Percentiles rank a stretch among this genome's conserved stretches.
Evolutionary conservation across 345 rosid species (phyloP).

Genomic region (Eucalyptus globulus): DNA sequence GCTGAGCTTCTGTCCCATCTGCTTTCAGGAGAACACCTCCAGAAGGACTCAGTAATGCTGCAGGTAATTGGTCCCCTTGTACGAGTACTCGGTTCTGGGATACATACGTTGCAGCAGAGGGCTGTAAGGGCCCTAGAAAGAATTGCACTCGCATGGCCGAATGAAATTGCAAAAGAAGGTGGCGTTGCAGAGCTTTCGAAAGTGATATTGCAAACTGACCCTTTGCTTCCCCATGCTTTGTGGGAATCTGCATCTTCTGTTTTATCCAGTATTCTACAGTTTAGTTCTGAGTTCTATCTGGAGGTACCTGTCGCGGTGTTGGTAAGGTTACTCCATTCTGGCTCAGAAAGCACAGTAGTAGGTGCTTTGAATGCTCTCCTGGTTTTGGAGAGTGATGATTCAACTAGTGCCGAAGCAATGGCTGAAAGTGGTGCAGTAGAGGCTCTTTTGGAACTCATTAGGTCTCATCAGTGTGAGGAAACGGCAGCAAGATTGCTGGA

Average conservation of each 20-base stretch:
- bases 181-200: slow-evolving; percentile 89
- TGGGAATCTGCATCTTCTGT: slow-evolving; percentile 98
- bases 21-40: slow-evolving; percentile 79
- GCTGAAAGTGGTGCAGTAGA: slow-evolving; percentile 98
- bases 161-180: slow-evolving; percentile 94
- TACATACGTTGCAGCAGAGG: slow-evolving; percentile 91
- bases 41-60: slow-evolving; percentile 75
- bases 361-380: slow-evolving; percentile 95
- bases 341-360: slow-evolving; percentile 65
- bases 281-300: slow-evolving; percentile 89
- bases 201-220: slow-evolving; percentile 92
- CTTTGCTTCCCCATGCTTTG: slow-evolving; percentile 78
- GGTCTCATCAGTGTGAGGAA: slow-evolving; percentile 96
- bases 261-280: slow-evolving; percentile 75
- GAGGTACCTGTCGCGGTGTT: slow-evolving; percentile 97
- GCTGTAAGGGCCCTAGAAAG: slow-evolving; percentile 96
- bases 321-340: slow-evolving; percentile 82
- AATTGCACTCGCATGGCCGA: slow-evolving; percentile 83
- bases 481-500: slow-evolving; percentile 92
- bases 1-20: slow-evolving; percentile 98
- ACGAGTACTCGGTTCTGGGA: slow-evolving; percentile 81
- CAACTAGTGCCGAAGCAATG: slow-evolving; percentile 97
- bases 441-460: slow-evolving; percentile 92
- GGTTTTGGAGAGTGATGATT: slow-evolving; percentile 94
- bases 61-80: slow-evolving; percentile 80